A percentile compares a stretch with the other conserved stretches of the same genome.
phyloP scores from a whole-genome alignment of 2,329 filamentous ascomycete genomes.

The Diplodia scrobiculata region DNA sequence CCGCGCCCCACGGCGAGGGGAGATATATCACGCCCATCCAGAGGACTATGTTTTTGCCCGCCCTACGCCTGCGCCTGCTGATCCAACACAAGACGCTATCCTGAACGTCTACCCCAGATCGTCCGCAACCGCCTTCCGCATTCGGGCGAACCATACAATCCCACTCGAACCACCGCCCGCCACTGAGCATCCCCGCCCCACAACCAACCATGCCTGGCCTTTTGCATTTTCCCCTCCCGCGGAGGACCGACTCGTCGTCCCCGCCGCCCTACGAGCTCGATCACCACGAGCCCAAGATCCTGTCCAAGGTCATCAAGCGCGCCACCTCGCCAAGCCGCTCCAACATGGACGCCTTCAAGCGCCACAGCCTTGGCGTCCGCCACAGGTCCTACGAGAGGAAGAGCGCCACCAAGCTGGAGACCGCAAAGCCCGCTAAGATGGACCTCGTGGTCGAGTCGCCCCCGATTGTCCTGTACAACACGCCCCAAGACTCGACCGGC shows the following conservation, averaged over 20 bases:
- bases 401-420: constrained; percentile 41
- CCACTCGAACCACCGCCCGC: not conserved
- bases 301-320: constrained; percentile 29
- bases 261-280: constrained; percentile 27
- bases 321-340: constrained; percentile 24
- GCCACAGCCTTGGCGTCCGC: constrained; percentile 38
- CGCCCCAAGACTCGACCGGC: constrained; percentile 72
- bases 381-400: constrained; percentile 40
- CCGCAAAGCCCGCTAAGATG: constrained; percentile 54
- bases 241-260: constrained; percentile 18
- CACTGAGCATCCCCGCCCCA: not conserved
- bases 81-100: constrained; percentile 29
- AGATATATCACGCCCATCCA: not conserved
- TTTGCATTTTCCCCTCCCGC: constrained; percentile 29
- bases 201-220: constrained; percentile 27
- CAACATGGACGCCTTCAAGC: constrained; percentile 46
- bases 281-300: constrained; percentile 17
- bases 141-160: not conserved
- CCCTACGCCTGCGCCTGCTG: constrained; percentile 18
- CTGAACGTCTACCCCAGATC: constrained; percentile 19
- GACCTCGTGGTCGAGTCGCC: constrained; percentile 77
- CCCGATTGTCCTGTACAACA: constrained; percentile 80
- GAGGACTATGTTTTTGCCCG: constrained; percentile 26
- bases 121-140: constrained; percentile 22
- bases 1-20: constrained; percentile 2